Evolutionary conservation across 805 yeast genomes (phyloP).

Genomic region (Zygotorulaspora sp.): DNA sequence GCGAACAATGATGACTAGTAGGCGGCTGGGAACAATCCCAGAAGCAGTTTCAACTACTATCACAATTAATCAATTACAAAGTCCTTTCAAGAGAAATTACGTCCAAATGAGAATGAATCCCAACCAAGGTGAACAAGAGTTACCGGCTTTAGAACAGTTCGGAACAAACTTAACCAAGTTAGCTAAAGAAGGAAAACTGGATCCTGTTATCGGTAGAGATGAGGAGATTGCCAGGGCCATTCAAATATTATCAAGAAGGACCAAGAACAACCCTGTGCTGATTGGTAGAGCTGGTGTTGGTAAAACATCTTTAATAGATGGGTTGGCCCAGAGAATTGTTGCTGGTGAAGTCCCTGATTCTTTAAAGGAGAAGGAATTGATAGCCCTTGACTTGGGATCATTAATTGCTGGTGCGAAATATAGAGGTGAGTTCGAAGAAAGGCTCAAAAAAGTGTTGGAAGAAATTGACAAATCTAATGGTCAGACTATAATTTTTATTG

Average conservation of each 20-base stretch:
- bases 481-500: conserved; percentile 74
- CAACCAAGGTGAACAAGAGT: conserved; percentile 47
- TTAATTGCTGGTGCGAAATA: conserved; percentile 92
- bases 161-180: conserved; percentile 83
- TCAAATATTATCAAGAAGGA: conserved; percentile 85
- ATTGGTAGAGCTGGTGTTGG: conserved; percentile 99
- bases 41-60: conserved; percentile 1
- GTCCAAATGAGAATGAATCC: conserved; percentile 39
- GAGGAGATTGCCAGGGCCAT: conserved; percentile 91
- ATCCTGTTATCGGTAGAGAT: conserved; percentile 96
- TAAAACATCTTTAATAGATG: conserved; percentile 95
- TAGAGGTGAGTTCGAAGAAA: conserved; percentile 93
- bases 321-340: conserved; percentile 88
- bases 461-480: conserved; percentile 81
- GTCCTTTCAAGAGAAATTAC: not conserved
- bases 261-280: conserved; percentile 91
- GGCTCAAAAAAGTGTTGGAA: conserved; percentile 72
- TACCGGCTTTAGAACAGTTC: conserved; percentile 76
- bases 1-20: not conserved
- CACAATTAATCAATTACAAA: not conserved
- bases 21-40: conserved; percentile 1
- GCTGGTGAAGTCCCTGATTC: conserved; percentile 93
- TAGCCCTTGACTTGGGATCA: conserved; percentile 82
- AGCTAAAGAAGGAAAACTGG: conserved; percentile 86
- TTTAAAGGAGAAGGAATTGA: conserved; percentile 77